Conservation (phyloP, 1,139 yeast genomes). For the Suhomyces coccinellae region DNA sequence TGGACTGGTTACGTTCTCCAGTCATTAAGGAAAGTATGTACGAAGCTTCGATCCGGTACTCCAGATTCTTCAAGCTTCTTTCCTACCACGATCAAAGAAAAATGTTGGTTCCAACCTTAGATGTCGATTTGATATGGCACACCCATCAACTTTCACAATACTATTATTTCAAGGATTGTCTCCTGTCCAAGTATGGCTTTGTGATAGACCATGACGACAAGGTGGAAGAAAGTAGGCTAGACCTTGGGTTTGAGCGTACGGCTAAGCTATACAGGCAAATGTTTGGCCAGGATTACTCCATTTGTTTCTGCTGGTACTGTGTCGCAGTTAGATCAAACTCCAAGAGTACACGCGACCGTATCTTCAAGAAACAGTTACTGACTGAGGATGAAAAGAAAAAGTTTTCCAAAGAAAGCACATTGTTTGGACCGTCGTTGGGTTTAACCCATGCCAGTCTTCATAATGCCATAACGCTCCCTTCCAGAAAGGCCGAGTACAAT, state of each 20-base stretch:
- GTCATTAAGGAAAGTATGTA: conserved; percentile 20
- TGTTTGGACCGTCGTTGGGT: conserved; percentile 11
- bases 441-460: conserved; percentile 23
- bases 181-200: conserved; percentile 4
- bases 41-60: conserved; percentile 27
- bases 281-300: conserved; percentile 26
- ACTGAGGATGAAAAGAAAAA: background rate
- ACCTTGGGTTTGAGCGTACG: conserved; percentile 23
- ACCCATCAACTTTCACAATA: conserved; percentile 35
- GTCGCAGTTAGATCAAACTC: conserved; percentile 12
- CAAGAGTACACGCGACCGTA: conserved; percentile 8
- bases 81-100: conserved; percentile 9
- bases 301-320: conserved; percentile 32
- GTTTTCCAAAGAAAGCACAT: conserved; percentile 1
- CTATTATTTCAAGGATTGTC: conserved; percentile 26
- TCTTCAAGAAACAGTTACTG: conserved; percentile 10
- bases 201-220: conserved; percentile 34
- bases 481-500: conserved; percentile 6
- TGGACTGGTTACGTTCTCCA: conserved; percentile 32
- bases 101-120: conserved; percentile 38
- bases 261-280: conserved; percentile 20
- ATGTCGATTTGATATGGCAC: conserved; percentile 43
- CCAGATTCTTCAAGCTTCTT: conserved; percentile 27
- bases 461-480: conserved; percentile 18
- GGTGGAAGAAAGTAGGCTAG: conserved; percentile 23